Evolutionary conservation across 352 stramenopile genomes (phyloP), one percentile per base, ranked within the genome.

Genomic region (Phytophthora sojae): DNA sequence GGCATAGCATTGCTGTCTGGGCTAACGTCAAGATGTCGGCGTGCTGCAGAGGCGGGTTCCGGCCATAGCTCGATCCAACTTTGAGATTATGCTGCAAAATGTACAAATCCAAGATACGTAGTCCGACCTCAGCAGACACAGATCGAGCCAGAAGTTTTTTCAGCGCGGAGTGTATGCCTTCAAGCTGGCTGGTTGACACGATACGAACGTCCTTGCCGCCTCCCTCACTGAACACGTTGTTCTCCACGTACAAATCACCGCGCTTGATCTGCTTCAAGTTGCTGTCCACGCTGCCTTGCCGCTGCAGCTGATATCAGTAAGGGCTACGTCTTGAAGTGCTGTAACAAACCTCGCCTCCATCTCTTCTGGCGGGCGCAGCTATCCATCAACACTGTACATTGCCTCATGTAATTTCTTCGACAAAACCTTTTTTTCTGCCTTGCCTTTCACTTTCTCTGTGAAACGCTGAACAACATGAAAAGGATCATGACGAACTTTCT

Each of bases 1-100:
- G 53, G 19, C 53, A 47, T 12, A 45, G 30, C 44, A n/a, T 59
- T 11, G 53, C 32, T 11, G 53, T 49, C 19, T 49, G 23, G 12
- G 39, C 57, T 25, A 55, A 17, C 5, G 42, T 47, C 6, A 63
- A 11, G 17, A 58, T n/a, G 9, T 55, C 57, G 9, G 26, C 25
- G 19, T 63, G 23, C 12, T 54, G 39, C 39, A 63, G 17, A 2
- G 39, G 23, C n/a, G 57, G 25, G 17, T 63, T 63, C 7, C 57
- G 12, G 12, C 25, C 57, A 14, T 47, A 63, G 2, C 19, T 54
- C 4, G 57, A 23, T 19, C 57, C 57, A n/a, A 63, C 15, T 9
- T 45, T 47, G 1, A 55, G 42, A 15, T 63, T 63, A 15, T 63
- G 57, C 26, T 44, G 39, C 39, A 63, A 9, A 45, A 63, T 63